These are phyloP conservation scores for Fusarium sambucinum DNA, from an alignment of 2,329 filamentous ascomycete genomes.

Conservation along the genomic window DNA sequence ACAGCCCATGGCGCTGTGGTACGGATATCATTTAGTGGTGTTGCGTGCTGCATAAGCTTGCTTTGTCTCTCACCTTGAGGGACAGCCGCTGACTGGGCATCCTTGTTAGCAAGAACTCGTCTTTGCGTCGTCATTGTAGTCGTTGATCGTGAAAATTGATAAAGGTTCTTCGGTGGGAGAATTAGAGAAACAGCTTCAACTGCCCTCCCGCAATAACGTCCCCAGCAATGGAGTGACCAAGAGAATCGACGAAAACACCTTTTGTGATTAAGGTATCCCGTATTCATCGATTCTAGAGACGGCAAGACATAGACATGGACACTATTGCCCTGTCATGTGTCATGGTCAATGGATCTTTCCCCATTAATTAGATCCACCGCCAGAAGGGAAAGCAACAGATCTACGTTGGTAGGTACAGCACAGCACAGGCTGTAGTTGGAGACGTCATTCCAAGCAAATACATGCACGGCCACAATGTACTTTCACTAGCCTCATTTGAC, in stretches of 20 bases:
- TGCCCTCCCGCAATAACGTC: background rate
- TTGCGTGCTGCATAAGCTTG: background rate
- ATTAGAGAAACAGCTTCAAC: background rate
- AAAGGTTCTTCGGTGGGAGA: background rate
- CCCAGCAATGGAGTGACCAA: background rate
- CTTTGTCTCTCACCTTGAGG: slow-evolving; percentile 27
- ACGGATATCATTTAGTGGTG: background rate
- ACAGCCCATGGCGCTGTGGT: slow-evolving; percentile 50
- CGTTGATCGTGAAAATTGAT: background rate
- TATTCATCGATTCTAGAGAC: slow-evolving; percentile 27
- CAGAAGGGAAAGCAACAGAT: background rate
- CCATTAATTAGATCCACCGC: slow-evolving; percentile 17
- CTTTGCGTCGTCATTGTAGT: slow-evolving; percentile 19
- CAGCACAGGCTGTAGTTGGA: slow-evolving; percentile 1
- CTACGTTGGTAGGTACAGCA: background rate
- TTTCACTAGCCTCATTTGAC: slow-evolving; percentile 9
- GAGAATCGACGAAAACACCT: background rate
- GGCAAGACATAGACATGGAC: background rate
- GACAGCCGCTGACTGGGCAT: slow-evolving; percentile 15
- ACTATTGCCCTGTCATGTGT: slow-evolving; percentile 19
- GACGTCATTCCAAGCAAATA: slow-evolving; percentile 16
- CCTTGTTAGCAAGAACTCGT: slow-evolving; percentile 21
- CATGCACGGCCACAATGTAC: slow-evolving; percentile 21
- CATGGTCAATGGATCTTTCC: slow-evolving; percentile 25
- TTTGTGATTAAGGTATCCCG: slow-evolving; percentile 13